These are phyloP conservation scores for Euphorbia tirucalli DNA, from an alignment of 345 rosid genomes.

Conservation along the genomic window DNA sequence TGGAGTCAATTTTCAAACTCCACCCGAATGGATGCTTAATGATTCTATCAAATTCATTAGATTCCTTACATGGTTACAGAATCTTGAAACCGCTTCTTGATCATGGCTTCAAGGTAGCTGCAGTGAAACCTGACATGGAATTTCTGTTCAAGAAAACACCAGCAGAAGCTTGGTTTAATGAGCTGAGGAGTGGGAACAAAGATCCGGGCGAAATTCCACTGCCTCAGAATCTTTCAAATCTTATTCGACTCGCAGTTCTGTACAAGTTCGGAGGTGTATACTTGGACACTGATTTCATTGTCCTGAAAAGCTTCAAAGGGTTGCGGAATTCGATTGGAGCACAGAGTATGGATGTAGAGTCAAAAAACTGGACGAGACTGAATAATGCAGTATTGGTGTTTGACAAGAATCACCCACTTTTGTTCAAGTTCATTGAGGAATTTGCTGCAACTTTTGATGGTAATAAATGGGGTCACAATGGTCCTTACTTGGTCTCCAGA, in stretches of 20 bases:
- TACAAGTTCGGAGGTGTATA: constrained; percentile 81
- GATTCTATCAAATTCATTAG: constrained; percentile 65
- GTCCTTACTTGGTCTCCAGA: constrained; percentile 76
- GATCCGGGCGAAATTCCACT: constrained; percentile 81
- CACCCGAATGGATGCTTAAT: constrained; percentile 66
- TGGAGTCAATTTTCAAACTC: constrained; percentile 61
- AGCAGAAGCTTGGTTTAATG: constrained; percentile 61
- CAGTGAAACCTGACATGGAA: constrained; percentile 61
- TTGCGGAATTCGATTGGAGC: constrained; percentile 74
- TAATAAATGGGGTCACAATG: constrained; percentile 83
- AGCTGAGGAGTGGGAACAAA: constrained; percentile 51
- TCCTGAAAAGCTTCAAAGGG: constrained; percentile 47
- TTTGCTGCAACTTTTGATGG: constrained; percentile 73
- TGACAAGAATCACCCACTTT: constrained; percentile 61
- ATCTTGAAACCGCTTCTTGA: constrained; percentile 55
- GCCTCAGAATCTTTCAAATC: constrained; percentile 70
- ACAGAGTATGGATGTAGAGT: constrained; percentile 46
- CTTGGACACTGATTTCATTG: constrained; percentile 72
- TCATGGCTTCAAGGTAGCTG: constrained; percentile 43
- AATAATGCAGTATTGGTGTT: constrained; percentile 76
- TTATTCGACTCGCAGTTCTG: constrained; percentile 57
- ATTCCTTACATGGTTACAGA: constrained; percentile 47
- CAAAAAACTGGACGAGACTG: constrained; percentile 65
- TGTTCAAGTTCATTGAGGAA: constrained; percentile 62
- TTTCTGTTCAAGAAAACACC: constrained; percentile 61